Percentiles rank a stretch among this genome's conserved stretches.
phyloP scores from a whole-genome alignment of 305 asterid species.

The Andrographis paniculata region DNA sequence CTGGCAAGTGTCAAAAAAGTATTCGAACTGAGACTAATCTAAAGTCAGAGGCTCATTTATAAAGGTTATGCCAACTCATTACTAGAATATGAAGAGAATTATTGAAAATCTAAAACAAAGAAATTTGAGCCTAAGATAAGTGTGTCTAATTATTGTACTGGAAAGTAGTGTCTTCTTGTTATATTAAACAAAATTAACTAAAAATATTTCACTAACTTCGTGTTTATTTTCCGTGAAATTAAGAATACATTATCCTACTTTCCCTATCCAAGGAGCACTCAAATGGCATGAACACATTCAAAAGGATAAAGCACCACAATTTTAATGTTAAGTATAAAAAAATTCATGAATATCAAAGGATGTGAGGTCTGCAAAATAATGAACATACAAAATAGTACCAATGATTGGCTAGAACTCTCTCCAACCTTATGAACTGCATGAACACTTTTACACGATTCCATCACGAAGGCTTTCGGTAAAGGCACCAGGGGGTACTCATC shows the following conservation, averaged over 20 bases:
- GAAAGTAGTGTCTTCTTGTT: too few relatives aligned
- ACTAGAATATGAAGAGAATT: neutral
- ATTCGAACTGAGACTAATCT: too few relatives aligned
- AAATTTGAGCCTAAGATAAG: neutral
- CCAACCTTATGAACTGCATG: constrained; percentile 38
- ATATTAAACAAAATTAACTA: too few relatives aligned
- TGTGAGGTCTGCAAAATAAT: constrained; percentile 1
- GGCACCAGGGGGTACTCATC: constrained; percentile 61
- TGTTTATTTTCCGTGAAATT: neutral
- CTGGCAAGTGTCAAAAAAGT: too few relatives aligned
- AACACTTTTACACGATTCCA: constrained; percentile 31
- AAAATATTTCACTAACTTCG: too few relatives aligned
- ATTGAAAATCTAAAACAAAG: too few relatives aligned
- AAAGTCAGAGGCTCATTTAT: neutral
- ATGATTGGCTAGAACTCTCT: constrained; percentile 35
- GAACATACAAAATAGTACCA: constrained; percentile 30
- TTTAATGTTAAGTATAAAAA: too few relatives aligned
- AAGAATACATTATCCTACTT: neutral
- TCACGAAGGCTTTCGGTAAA: constrained; percentile 35
- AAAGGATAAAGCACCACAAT: too few relatives aligned
- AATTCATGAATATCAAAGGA: neutral
- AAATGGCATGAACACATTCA: too few relatives aligned
- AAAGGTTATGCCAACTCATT: constrained; percentile 1
- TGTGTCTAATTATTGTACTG: neutral
- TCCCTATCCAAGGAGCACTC: too few relatives aligned